A percentile compares a stretch with the other conserved stretches of the same genome.
Conservation (phyloP, 1,284 basidiomycete genomes). For the Cryptococcus sp. region DNA sequence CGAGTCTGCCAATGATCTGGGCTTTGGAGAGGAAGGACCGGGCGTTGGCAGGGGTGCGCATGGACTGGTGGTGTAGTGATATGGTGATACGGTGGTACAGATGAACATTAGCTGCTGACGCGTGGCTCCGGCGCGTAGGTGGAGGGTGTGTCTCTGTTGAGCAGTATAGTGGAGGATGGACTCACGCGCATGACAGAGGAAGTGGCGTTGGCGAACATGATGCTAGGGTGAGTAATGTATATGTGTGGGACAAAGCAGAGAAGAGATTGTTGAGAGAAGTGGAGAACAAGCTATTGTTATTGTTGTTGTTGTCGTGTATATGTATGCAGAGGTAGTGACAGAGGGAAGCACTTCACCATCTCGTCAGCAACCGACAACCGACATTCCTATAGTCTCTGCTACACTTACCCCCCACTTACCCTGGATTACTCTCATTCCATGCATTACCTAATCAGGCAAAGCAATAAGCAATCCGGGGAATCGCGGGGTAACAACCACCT, state of each 20-base stretch:
- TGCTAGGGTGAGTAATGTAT: neutral
- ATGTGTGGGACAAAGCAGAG: neutral
- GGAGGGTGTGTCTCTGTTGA: slow-evolving; percentile 3
- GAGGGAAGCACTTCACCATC: neutral
- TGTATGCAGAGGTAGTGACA: neutral
- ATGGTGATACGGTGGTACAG: neutral
- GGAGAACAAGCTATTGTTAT: neutral
- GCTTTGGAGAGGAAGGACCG: slow-evolving; percentile 31
- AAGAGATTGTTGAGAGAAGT: neutral
- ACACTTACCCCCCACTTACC: no score
- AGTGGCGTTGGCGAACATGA: slow-evolving; percentile 18
- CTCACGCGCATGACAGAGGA: slow-evolving; percentile 17
- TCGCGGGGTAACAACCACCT: no score
- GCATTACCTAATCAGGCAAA: neutral
- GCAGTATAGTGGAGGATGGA: neutral
- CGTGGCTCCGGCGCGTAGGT: neutral
- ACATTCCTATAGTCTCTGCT: no score
- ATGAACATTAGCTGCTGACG: neutral
- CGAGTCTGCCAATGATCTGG: slow-evolving; percentile 46
- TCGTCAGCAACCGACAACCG: neutral
- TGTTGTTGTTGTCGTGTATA: neutral
- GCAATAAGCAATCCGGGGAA: neutral
- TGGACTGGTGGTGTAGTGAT: slow-evolving; percentile 6
- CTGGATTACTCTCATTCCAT: no score
- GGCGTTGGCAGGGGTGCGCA: slow-evolving; percentile 6